Evolutionary conservation across 345 rosid genomes (phyloP).

Genomic region (Hevea brasiliensis): DNA sequence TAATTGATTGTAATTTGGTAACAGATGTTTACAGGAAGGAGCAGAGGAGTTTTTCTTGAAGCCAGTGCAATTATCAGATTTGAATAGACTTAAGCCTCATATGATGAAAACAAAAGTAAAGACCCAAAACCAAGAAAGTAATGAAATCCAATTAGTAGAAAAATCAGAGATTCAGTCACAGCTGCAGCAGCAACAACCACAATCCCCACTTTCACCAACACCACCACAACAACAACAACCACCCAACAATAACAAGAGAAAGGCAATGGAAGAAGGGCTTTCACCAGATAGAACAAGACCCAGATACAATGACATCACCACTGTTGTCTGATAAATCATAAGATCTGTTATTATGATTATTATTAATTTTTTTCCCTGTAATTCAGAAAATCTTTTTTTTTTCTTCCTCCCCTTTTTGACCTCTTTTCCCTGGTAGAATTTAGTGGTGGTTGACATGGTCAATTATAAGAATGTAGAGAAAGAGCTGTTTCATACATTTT

Average conservation of each 20-base stretch:
- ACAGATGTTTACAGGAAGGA: conserved; percentile 73
- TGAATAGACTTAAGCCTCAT: conserved; percentile 56
- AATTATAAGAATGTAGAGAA: conserved; percentile 26
- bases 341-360: too few species aligned
- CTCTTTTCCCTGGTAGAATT: neutral
- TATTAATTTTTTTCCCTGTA: conserved; percentile 4
- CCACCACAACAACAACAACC: neutral
- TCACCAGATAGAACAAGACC: conserved; percentile 55
- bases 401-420: neutral
- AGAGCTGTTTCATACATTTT: conserved; percentile 17
- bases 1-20: neutral
- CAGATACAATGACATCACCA: conserved; percentile 43
- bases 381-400: neutral
- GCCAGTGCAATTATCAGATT: conserved; percentile 54
- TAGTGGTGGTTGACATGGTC: conserved; percentile 10
- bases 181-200: too few species aligned
- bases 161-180: conserved; percentile 8
- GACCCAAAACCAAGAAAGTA: conserved; percentile 18
- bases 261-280: conserved; percentile 50
- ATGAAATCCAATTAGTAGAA: conserved; percentile 10
- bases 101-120: conserved; percentile 48
- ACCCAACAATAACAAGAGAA: conserved; percentile 50
- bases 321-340: conserved; percentile 29
- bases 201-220: conserved; percentile 12
- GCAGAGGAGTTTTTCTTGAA: conserved; percentile 74